Percentiles rank a stretch among this genome's conserved stretches.
Evolutionary conservation across 2,329 filamentous ascomycete species (phyloP).

Genomic region (Acrocalymma vagum): DNA sequence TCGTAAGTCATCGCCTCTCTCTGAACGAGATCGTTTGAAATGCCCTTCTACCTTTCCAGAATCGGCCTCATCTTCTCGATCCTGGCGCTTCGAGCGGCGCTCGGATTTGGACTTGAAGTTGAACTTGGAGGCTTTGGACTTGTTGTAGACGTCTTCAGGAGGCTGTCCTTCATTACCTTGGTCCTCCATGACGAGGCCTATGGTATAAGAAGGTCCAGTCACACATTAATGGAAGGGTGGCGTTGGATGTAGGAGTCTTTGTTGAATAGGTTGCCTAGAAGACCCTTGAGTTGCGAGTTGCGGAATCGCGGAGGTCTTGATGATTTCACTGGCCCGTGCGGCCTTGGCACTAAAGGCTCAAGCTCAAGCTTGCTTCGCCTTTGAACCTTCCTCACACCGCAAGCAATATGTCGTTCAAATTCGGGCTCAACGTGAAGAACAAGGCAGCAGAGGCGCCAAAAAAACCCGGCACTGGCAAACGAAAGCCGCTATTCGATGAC

Average conservation of each 20-base stretch:
- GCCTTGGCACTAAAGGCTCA: constrained; percentile 26
- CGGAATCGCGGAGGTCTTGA: constrained; percentile 34
- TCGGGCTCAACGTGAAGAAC: constrained; percentile 69
- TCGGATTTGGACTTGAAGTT: constrained; percentile 47
- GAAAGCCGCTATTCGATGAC: constrained; percentile 58
- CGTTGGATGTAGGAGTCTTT: constrained; percentile 1
- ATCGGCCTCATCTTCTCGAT: constrained; percentile 16
- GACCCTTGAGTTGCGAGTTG: too few relatives aligned
- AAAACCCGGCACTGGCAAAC: constrained; percentile 30
- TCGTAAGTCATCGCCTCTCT: constrained; percentile 12
- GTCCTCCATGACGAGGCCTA: constrained; percentile 36
- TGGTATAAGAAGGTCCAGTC: constrained; percentile 13
- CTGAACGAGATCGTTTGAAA: constrained; percentile 23
- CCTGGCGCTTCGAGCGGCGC: constrained; percentile 26
- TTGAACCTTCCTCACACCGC: constrained; percentile 7
- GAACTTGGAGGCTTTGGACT: constrained; percentile 44
- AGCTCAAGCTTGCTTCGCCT: constrained; percentile 7
- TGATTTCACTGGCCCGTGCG: constrained; percentile 35
- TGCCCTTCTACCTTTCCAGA: constrained; percentile 6
- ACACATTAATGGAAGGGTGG: constrained; percentile 22
- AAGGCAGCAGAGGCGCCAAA: constrained; percentile 50
- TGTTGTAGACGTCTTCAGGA: constrained; percentile 29
- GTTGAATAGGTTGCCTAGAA: too few relatives aligned
- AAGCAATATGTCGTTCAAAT: constrained; percentile 54
- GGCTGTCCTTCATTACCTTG: constrained; percentile 26